phyloP scores from a whole-genome alignment of 164 flowering plant species.

The Amborella trichopoda region DNA sequence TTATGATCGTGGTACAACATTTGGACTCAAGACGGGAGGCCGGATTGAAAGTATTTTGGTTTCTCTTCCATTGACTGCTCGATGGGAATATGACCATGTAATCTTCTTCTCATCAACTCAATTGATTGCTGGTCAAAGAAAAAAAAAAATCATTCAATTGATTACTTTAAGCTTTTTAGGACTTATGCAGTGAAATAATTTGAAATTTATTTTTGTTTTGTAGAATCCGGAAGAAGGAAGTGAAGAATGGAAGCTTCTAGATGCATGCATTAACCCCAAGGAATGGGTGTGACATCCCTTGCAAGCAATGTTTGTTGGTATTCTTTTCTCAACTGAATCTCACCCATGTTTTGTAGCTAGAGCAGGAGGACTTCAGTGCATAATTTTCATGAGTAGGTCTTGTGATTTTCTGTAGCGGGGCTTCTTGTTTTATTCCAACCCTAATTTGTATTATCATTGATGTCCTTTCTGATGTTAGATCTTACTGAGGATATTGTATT shows the following conservation, averaged over 20 bases:
- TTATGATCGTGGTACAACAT: constrained; percentile 97
- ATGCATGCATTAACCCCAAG: constrained; percentile 96
- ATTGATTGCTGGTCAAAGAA: background rate
- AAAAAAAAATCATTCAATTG: no score
- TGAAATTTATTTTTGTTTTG: constrained; percentile 6
- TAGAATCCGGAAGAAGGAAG: constrained; percentile 92
- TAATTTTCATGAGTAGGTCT: no score
- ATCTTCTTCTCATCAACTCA: constrained; percentile 10
- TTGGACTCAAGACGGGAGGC: constrained; percentile 96
- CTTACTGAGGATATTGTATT: no score
- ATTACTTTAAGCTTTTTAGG: background rate
- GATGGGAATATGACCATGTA: constrained; percentile 98
- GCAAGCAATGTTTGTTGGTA: no score
- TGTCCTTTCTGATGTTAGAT: no score
- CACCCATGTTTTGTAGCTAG: constrained; percentile 6
- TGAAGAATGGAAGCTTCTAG: constrained; percentile 95
- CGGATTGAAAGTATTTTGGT: constrained; percentile 96
- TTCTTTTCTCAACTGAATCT: background rate
- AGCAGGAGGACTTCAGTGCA: background rate
- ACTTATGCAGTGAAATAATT: background rate
- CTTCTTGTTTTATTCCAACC: no score
- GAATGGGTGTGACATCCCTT: constrained; percentile 64
- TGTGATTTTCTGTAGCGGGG: no score
- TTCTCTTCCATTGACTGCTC: constrained; percentile 84
- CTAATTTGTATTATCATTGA: no score